A percentile compares a stretch with the other conserved stretches of the same genome.
These are phyloP conservation scores for Talaromyces adpressus DNA, from an alignment of 495 filamentous ascomycete genomes.

Conservation along the genomic window DNA sequence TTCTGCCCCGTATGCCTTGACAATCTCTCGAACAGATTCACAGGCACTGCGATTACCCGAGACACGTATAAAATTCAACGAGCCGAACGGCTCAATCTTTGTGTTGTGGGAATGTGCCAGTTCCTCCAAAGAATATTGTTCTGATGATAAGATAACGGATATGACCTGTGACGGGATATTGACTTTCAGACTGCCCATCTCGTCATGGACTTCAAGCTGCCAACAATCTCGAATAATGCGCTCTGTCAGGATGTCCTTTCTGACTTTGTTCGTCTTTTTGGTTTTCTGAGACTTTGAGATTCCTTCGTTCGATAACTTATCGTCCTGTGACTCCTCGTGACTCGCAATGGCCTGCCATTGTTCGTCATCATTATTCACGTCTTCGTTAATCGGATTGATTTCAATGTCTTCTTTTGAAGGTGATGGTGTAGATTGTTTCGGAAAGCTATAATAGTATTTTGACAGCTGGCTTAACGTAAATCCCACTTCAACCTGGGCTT, in stretches of 20 bases:
- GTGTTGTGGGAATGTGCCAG: slow-evolving; percentile 32
- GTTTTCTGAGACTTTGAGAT: not conserved
- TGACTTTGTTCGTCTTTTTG: slow-evolving; percentile 12
- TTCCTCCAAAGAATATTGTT: slow-evolving; percentile 36
- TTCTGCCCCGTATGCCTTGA: slow-evolving; percentile 27
- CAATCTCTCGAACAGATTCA: slow-evolving; percentile 32
- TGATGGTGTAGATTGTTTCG: not conserved
- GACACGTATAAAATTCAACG: slow-evolving; percentile 30
- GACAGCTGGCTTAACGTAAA: slow-evolving; percentile 30
- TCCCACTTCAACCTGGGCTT: slow-evolving; percentile 20
- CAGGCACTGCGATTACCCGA: slow-evolving; percentile 31
- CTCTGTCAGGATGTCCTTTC: slow-evolving; percentile 29
- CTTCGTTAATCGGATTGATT: not conserved
- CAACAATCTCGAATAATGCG: slow-evolving; percentile 37
- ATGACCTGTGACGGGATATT: slow-evolving; percentile 19
- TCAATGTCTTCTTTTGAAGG: not conserved
- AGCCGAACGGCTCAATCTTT: slow-evolving; percentile 33
- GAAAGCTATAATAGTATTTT: slow-evolving; percentile 18
- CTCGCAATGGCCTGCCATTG: not conserved
- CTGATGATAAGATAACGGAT: slow-evolving; percentile 21
- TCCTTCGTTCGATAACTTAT: slow-evolving; percentile 2
- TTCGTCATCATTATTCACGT: not conserved
- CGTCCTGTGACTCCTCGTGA: not conserved
- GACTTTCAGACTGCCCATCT: slow-evolving; percentile 38
- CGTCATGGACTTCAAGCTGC: slow-evolving; percentile 28